Evolutionary conservation across 2,329 filamentous ascomycete species (phyloP).

Genomic region (Periglandula ipomoeae): DNA sequence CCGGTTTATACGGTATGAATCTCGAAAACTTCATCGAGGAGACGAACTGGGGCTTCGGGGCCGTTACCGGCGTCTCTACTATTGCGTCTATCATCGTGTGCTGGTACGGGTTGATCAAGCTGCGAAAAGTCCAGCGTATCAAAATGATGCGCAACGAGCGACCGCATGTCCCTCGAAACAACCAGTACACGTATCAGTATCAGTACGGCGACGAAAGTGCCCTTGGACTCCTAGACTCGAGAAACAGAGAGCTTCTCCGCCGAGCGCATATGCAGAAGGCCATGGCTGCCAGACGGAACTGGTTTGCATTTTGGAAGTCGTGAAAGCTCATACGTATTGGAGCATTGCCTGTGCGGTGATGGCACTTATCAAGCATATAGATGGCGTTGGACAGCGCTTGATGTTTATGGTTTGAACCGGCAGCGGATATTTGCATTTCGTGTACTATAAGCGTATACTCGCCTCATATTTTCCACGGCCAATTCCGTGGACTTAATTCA

Average conservation of each 20-base stretch:
- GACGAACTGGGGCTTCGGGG: conserved; percentile 73
- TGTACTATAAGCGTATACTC: not conserved
- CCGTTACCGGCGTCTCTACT: conserved; percentile 62
- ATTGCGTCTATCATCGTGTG: conserved; percentile 69
- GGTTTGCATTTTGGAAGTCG: conserved; percentile 12
- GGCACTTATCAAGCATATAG: conserved; percentile 3
- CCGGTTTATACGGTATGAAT: conserved; percentile 99
- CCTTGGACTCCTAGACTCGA: conserved; percentile 41
- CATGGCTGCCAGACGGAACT: conserved; percentile 24
- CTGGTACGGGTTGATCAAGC: conserved; percentile 72
- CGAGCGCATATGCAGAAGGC: conserved; percentile 42
- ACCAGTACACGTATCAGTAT: conserved; percentile 25
- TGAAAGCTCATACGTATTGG: not conserved
- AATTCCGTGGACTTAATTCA: not conserved
- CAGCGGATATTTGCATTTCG: not conserved
- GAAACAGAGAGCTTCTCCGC: conserved; percentile 45
- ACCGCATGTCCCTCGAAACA: conserved; percentile 27
- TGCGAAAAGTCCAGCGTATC: conserved; percentile 78
- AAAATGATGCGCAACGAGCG: conserved; percentile 59
- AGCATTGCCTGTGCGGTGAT: not conserved
- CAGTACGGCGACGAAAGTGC: conserved; percentile 34
- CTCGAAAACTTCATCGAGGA: conserved; percentile 98
- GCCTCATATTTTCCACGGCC: not conserved
- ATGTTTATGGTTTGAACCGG: not conserved
- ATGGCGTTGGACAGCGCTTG: conserved; percentile 4